Percentiles rank a stretch among this genome's conserved stretches.
phyloP scores from a whole-genome alignment of 139 green algal species.

The Zygnema cylindricum region DNA sequence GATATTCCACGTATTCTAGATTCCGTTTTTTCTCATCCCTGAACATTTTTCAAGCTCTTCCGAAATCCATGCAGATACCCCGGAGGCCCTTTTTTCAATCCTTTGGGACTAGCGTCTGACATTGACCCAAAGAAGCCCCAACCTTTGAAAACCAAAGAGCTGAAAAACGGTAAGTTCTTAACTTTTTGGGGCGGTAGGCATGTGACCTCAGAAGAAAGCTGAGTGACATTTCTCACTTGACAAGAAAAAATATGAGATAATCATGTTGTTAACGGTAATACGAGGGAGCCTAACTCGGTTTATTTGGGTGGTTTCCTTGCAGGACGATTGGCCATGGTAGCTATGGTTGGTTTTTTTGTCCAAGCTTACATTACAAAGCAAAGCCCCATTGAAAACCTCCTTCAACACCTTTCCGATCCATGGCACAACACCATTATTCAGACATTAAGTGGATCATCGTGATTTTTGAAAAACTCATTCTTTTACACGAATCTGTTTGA shows the following conservation, averaged over 20 bases:
- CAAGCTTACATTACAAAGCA: slow-evolving; percentile 1
- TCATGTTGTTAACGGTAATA: not conserved
- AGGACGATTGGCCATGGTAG: slow-evolving; percentile 40
- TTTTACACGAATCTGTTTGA: not conserved
- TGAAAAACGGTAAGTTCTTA: slow-evolving; percentile 34
- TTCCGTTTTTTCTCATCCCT: too few relatives aligned
- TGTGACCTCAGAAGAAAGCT: not conserved
- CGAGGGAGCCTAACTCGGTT: not conserved
- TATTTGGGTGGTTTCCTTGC: too few relatives aligned
- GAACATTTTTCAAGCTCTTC: not conserved
- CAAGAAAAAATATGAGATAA: too few relatives aligned
- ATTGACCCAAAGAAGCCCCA: not conserved
- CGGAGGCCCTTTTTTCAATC: slow-evolving; percentile 36
- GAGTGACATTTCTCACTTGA: not conserved
- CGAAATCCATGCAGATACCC: slow-evolving; percentile 26
- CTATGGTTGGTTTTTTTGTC: not conserved
- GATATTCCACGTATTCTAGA: too few relatives aligned
- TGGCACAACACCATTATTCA: slow-evolving; percentile 33
- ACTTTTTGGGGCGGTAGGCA: not conserved
- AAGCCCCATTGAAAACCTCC: slow-evolving; percentile 19
- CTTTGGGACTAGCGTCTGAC: slow-evolving; percentile 27
- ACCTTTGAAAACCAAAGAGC: not conserved
- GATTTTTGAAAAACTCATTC: not conserved
- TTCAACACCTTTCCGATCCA: slow-evolving; percentile 8
- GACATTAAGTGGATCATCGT: not conserved